Evolutionary conservation across 2,329 filamentous ascomycete genomes (phyloP).

Genomic region (Sclerotinia subarctica): DNA sequence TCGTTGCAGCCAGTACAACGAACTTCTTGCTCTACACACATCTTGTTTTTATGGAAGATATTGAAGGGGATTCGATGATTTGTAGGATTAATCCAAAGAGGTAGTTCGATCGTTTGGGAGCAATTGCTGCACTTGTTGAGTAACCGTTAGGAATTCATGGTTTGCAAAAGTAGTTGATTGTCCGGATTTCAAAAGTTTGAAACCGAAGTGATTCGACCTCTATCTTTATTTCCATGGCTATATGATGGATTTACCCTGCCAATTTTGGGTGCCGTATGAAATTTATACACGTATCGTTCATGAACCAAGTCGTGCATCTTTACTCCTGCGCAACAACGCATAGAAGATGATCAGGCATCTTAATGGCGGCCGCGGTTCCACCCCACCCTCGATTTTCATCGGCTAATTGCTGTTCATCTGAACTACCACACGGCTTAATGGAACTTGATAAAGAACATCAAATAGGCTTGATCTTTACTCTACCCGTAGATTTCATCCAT

Average conservation of each 20-base stretch:
- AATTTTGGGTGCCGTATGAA: neutral
- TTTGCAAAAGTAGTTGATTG: neutral
- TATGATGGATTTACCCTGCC: neutral
- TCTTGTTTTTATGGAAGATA: neutral
- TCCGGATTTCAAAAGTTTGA: constrained; percentile 2
- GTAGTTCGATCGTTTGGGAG: neutral
- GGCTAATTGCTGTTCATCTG: constrained; percentile 1
- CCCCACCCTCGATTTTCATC: constrained; percentile 2
- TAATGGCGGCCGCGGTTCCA: neutral
- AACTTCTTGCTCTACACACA: constrained; percentile 20
- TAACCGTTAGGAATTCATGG: constrained; percentile 4
- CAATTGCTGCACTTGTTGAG: neutral
- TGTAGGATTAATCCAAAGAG: neutral
- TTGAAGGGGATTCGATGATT: neutral
- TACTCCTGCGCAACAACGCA: constrained; percentile 16
- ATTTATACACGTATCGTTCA: constrained; percentile 17
- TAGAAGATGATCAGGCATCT: neutral
- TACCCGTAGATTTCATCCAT: neutral
- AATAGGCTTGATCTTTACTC: neutral
- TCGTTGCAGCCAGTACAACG: constrained; percentile 18
- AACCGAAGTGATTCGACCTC: neutral
- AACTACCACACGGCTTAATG: neutral
- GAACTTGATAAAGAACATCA: neutral
- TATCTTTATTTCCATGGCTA: constrained; percentile 4
- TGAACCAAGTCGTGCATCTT: constrained; percentile 9